Base-by-base conservation (phyloP, 768 basidiomycete genomes). In the Tulasnella sp. region DNA sequence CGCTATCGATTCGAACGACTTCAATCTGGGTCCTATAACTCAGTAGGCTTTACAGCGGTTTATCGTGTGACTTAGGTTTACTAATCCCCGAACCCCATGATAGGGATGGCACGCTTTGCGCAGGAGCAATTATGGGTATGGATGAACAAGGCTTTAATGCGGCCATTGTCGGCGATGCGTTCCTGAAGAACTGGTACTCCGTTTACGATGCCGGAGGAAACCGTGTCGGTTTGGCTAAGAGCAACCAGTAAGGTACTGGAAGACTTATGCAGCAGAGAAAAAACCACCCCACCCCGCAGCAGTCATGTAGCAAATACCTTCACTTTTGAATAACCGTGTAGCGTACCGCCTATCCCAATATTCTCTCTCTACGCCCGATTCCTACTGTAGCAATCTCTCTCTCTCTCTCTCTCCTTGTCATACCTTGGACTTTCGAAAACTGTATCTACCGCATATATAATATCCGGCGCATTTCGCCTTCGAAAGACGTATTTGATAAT, bases 161-260 rank as follows among this genome's bases (percentile, higher is more conserved):
- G 6, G 64, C 64, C 16, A 69, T 12, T 20, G 64, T 69, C 28
- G 64, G 64, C 2, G 64, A 69, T 37, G 64, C 28, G 6, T 69
- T 69, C 64, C 34, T 69, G 64, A 69, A 69, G 64, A 69, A 69
- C 31, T 69, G 64, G 64, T 69, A 69, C 20, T 69, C 64, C 0
- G 14, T 69, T 37, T 69, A 69, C 34, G 64, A 69, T 69, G 64
- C 64, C 14, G 64, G 64, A 69, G 64, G 64, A 31, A 69, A 69
- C 34, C 64, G 64, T 20, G 31, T 69, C 28, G 64, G 64, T 69
- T 37, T 69, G 64, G 64, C 64, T 31, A 69, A 69, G 31, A 69
- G 64, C 28, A 69, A 69, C 34, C 64, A 69, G 64, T 69, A 34
- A 69, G 34, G 31, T 37, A 37, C 14, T 34, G 31, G n/a, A 60